Evolutionary conservation across 495 filamentous ascomycete genomes (phyloP), one percentile per base, ranked within the genome.

Genomic region (Talaromyces thailandensis): DNA sequence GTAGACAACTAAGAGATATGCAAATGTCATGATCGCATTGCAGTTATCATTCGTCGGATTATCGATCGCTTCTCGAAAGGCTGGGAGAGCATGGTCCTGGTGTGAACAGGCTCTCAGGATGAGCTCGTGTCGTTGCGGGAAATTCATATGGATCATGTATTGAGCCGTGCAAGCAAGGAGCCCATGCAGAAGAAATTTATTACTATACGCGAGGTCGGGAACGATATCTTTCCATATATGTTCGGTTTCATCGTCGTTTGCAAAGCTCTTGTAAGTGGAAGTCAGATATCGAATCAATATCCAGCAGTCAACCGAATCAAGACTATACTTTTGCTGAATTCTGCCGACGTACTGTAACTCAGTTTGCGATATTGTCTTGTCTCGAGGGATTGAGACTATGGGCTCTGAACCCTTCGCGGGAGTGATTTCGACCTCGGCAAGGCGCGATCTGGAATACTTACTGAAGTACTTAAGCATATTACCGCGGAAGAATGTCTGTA

Each of bases 1-100:
- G 57, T 65, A 69, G 64, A 80, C 70, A 64, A 80, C 72, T 7
- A 73, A 62, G 4, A 75, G 23, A 53, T 71, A 73, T 2, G 70
- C 64, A 37, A 75, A 76, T 57, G 67, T 65, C n/a, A 78, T 56
- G 6, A 76, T 60, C 1, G 76, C 72, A 16, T 76, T 60, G 61
- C 73, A 72, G 23, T 75, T 75, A 3, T 71, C 24, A 1, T 45
- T 28, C 2, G 65, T 63, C 1, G 64, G 56, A n/a, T 68, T 51
- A 8, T 61, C 37, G 6, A 73, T 73, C 12, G 68, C 74, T 14
- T 58, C 26, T 4, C 70, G 67, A 58, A 76, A 78, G 2, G 52
- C 48, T 3, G 74, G 71, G 57, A 76, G 62, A 2, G 72, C 76
- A 12, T 56, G 24, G 12, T 70, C 65, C 48, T 77, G 75, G 62